Evolutionary conservation across 2,329 filamentous ascomycete genomes (phyloP).

Genomic region (Aspergillus puulaauensis): DNA sequence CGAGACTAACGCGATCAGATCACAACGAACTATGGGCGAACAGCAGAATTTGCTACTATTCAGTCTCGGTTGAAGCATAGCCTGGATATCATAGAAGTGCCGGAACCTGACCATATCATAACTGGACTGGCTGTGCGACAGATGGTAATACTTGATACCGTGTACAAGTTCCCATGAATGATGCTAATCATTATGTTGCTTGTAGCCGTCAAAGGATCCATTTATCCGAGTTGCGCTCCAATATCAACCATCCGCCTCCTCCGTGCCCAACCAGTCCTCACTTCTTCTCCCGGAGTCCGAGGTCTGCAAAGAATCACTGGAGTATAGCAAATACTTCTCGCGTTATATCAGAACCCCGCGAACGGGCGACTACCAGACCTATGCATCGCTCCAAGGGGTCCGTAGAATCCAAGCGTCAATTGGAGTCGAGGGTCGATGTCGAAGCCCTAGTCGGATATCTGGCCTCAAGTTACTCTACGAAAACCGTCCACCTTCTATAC

Average conservation of each 20-base stretch:
- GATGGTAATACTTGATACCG: neutral
- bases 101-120: neutral
- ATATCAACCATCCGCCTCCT: neutral
- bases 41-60: neutral
- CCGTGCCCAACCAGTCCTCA: neutral
- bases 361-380: slow-evolving; percentile 5
- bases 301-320: neutral
- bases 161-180: accelerated
- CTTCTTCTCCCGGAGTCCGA: neutral
- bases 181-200: neutral
- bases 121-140: neutral
- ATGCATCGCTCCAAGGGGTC: slow-evolving; percentile 11
- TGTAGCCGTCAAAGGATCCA: neutral
- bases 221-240: neutral
- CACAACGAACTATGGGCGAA: neutral
- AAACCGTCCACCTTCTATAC: slow-evolving; percentile 1
- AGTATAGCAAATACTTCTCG: slow-evolving; percentile 6
- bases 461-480: slow-evolving; percentile 9
- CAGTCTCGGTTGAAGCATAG: neutral
- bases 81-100: neutral
- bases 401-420: slow-evolving; percentile 10
- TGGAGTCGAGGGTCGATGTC: slow-evolving; percentile 2
- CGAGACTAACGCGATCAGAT: neutral
- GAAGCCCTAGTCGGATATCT: slow-evolving; percentile 5
- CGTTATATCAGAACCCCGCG: neutral